A percentile compares a stretch with the other conserved stretches of the same genome.
These are phyloP conservation scores for Amphibolis antarctica DNA, from an alignment of 106 monocot species.

Conservation along the genomic window DNA sequence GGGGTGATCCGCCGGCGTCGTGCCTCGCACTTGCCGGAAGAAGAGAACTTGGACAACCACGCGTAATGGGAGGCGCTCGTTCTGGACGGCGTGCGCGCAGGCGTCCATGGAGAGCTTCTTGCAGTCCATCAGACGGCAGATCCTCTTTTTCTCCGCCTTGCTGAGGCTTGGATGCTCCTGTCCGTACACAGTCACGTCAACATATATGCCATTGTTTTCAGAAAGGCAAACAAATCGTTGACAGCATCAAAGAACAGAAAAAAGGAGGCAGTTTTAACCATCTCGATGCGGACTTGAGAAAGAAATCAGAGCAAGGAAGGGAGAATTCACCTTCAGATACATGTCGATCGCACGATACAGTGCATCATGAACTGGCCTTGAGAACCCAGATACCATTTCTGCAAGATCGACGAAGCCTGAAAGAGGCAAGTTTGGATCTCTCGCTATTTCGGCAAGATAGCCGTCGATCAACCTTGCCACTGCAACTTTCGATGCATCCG, in stretches of 20 bases:
- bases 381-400: slow-evolving; percentile 43
- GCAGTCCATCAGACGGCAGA: slow-evolving; percentile 72
- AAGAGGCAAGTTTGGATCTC: slow-evolving; percentile 58
- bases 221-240: no score
- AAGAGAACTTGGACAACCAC: slow-evolving; percentile 79
- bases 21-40: slow-evolving; percentile 62
- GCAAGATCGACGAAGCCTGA: slow-evolving; percentile 66
- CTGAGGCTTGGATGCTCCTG: slow-evolving; percentile 70
- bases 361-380: slow-evolving; percentile 61
- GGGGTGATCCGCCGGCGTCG: slow-evolving; percentile 4
- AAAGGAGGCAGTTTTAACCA: no score
- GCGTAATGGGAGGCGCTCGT: slow-evolving; percentile 77
- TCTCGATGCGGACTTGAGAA: not conserved
- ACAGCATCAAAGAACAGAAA: no score
- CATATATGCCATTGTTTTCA: no score
- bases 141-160: slow-evolving; percentile 75
- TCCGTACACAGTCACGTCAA: not conserved
- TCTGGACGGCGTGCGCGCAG: slow-evolving; percentile 74
- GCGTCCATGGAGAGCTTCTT: slow-evolving; percentile 63
- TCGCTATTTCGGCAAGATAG: slow-evolving; percentile 65
- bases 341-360: slow-evolving; percentile 72
- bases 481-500: slow-evolving; percentile 26
- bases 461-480: slow-evolving; percentile 68
- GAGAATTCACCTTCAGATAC: slow-evolving; percentile 57
- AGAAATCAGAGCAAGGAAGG: not conserved